A percentile compares a stretch with the other conserved stretches of the same genome.
phyloP scores from a whole-genome alignment of 2,329 filamentous ascomycete genomes.

The Ophiognomonia clavigignenti-juglandacearum region DNA sequence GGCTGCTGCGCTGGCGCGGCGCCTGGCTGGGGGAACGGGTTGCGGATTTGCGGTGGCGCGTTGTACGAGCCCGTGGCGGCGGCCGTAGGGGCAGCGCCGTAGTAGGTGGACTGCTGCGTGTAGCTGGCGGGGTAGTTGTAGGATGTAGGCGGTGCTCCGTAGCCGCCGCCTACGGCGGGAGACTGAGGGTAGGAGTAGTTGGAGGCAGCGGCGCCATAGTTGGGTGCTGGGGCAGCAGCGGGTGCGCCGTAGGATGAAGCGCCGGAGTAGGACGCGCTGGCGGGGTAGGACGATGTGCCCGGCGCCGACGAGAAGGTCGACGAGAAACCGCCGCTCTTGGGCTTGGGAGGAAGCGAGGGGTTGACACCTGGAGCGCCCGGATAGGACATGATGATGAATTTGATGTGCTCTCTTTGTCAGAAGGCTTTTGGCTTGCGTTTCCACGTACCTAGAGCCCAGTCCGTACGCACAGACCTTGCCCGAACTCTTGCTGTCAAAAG shows the following conservation, averaged over 20 bases:
- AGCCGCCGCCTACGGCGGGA: constrained; percentile 31
- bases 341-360: constrained; percentile 71
- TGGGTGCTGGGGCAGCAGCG: constrained; percentile 30
- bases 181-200: constrained; percentile 22
- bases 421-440: constrained; percentile 25
- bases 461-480: constrained; percentile 17
- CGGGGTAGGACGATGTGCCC: constrained; percentile 25
- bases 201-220: constrained; percentile 37
- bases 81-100: constrained; percentile 33
- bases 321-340: constrained; percentile 42
- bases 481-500: background rate
- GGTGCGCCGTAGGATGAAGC: constrained; percentile 30
- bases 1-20: constrained; percentile 21
- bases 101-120: constrained; percentile 34
- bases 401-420: constrained; percentile 30
- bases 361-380: constrained; percentile 76
- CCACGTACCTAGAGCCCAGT: constrained; percentile 48
- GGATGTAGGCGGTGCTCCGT: constrained; percentile 22
- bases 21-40: constrained; percentile 70
- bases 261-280: constrained; percentile 28
- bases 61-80: constrained; percentile 32
- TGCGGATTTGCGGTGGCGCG: constrained; percentile 65
- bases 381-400: constrained; percentile 80
- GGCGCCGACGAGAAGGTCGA: constrained; percentile 45
- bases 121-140: constrained; percentile 22